Evolutionary conservation across 306 rosid species (phyloP), one percentile per base, ranked within the genome.

Genomic region (Hippophae rhamnoides): DNA sequence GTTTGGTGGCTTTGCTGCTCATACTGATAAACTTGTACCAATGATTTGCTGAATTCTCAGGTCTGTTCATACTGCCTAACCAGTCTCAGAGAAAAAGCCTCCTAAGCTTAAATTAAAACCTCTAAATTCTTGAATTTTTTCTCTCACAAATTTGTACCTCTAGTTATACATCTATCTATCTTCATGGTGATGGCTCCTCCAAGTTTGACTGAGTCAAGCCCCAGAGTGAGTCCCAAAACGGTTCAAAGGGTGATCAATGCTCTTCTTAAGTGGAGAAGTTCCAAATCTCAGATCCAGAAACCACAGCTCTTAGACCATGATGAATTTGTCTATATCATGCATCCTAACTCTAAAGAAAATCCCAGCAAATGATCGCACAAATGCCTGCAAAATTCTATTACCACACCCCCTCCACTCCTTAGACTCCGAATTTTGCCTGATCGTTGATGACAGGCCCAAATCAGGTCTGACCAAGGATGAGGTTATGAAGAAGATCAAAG

Each of bases 391-490:
- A 43, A 27, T 90, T 18, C 76, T 74, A 1, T 74, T 90, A 43
- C 92, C 92, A 0, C 78, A 82, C 49, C 56, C 96, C 6, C 87
- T 87, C 3, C 49, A 62, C 27, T 75, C 87, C 0, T 46, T 43
- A 0, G 63, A 62, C 14, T 74, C 97, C 8, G 84, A 85, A 62
- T 62, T 76, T 52, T 92, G 89, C 62, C 80, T 92, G 53, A 74
- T 92, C 66, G 60, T 83, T 71, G 98, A 92, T 52, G 96, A 92
- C 63, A 47, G 89, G 13, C 65, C 80, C 72, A 81, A 78, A 27
- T 73, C 75, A 10, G 62, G 65, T 11, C 75, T 79, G 60, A 71
- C 78, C 14, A 86, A 89, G 60, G 76, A 78, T 2, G 73, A 61
- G 2, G 82, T 81, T 25, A 54, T 57, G 49, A 46, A 73, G 40